Conservation (phyloP, 2,329 filamentous ascomycete species). For the Ophiostoma angusticollis region DNA sequence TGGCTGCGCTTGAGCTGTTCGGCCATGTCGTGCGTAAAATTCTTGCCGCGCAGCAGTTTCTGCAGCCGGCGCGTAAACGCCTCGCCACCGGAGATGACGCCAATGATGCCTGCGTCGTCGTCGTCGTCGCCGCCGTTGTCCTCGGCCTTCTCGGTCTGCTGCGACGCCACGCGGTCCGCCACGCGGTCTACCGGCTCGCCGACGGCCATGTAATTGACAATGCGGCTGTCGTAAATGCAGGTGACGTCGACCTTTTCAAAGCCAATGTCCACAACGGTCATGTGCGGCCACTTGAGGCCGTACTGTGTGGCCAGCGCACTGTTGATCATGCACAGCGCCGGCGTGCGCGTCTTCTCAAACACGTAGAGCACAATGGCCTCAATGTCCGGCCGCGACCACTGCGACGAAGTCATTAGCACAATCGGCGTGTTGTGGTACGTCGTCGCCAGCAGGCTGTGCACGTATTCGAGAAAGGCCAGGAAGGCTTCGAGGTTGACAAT, state of each 20-base stretch:
- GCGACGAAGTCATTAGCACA: constrained; percentile 76
- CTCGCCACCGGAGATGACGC: constrained; percentile 63
- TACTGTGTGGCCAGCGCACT: constrained; percentile 80
- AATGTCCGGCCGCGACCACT: constrained; percentile 78
- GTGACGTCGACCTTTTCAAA: constrained; percentile 88
- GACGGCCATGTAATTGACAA: constrained; percentile 54
- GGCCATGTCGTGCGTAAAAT: constrained; percentile 52
- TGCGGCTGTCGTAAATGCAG: constrained; percentile 69
- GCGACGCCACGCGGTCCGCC: too few species aligned
- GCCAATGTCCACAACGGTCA: constrained; percentile 84
- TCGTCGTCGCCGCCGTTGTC: constrained; percentile 1
- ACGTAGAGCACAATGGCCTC: constrained; percentile 86
- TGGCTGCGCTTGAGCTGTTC: constrained; percentile 56
- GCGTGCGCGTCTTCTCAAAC: constrained; percentile 93
- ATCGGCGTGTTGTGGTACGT: constrained; percentile 95
- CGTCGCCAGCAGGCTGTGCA: constrained; percentile 78
- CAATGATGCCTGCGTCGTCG: constrained; percentile 17
- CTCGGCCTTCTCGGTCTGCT: too few species aligned
- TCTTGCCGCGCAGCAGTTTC: constrained; percentile 48
- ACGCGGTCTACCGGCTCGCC: too few species aligned
- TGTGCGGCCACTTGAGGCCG: constrained; percentile 59
- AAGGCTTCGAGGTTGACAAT: constrained; percentile 89
- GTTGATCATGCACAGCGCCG: constrained; percentile 82
- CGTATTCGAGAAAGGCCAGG: constrained; percentile 82
- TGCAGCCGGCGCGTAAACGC: constrained; percentile 66